Conservation (phyloP, 2,329 filamentous ascomycete genomes). For the Alternaria brassicicola region DNA sequence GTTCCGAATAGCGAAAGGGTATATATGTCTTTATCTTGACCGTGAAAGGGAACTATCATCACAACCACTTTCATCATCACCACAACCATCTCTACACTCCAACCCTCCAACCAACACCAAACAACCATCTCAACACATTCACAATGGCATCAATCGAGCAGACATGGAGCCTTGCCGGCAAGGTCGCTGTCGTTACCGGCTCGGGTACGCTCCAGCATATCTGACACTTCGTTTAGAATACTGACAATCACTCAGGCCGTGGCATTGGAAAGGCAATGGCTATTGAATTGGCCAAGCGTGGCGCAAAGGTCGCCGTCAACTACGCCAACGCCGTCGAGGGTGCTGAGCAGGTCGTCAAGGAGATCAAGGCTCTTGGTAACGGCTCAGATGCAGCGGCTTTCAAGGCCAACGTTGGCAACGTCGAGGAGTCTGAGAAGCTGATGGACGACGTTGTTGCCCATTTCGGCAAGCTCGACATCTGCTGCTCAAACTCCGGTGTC, state of each 20-base stretch:
- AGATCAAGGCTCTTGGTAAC: constrained; percentile 66
- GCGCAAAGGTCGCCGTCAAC: constrained; percentile 70
- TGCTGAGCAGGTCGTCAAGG: constrained; percentile 68
- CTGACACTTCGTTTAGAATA: constrained; percentile 7
- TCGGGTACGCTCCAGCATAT: constrained; percentile 49
- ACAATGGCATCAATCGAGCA: constrained; percentile 51
- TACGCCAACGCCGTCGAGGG: constrained; percentile 69
- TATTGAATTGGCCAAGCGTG: constrained; percentile 67
- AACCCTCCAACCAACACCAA: constrained; percentile 8
- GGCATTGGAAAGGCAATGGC: constrained; percentile 72
- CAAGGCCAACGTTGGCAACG: constrained; percentile 71
- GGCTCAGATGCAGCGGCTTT: constrained; percentile 68
- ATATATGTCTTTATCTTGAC: constrained; percentile 39
- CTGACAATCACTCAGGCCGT: constrained; percentile 54
- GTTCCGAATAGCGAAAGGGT: constrained; percentile 38
- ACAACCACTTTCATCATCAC: constrained; percentile 21
- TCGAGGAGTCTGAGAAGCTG: constrained; percentile 66
- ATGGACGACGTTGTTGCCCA: constrained; percentile 67
- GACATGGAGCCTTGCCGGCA: constrained; percentile 60
- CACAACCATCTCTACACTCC: constrained; percentile 12
- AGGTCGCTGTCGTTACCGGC: constrained; percentile 61
- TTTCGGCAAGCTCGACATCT: constrained; percentile 72
- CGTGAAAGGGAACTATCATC: constrained; percentile 25
- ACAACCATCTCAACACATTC: constrained; percentile 27
- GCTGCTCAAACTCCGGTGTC: constrained; percentile 70